A percentile compares a stretch with the other conserved stretches of the same genome.
These are phyloP conservation scores for Dysphania ambrosioides DNA, from an alignment of 148 eudicot genomes.

Conservation along the genomic window DNA sequence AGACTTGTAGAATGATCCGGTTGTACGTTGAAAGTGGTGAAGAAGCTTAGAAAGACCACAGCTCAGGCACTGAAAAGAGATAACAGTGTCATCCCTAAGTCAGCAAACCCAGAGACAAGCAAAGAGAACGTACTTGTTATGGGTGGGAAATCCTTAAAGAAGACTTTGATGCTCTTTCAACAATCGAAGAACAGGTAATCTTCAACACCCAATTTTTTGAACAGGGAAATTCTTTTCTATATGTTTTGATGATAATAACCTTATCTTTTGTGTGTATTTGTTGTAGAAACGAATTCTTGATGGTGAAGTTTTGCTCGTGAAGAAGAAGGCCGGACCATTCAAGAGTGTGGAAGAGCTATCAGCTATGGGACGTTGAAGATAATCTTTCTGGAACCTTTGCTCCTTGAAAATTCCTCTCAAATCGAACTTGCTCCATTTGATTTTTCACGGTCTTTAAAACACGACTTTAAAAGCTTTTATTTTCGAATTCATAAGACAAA, in stretches of 20 bases:
- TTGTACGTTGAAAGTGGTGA: neutral
- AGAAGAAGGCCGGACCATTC: neutral
- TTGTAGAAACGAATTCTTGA: too few species aligned
- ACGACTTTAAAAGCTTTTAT: too few species aligned
- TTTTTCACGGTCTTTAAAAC: too few species aligned
- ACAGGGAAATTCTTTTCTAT: too few species aligned
- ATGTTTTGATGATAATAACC: too few species aligned
- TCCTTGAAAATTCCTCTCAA: neutral
- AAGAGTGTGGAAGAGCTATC: neutral
- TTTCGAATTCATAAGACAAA: too few species aligned
- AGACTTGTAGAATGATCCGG: neutral
- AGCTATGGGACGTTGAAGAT: conserved; percentile 3
- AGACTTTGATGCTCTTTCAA: conserved; percentile 7
- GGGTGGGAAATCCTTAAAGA: neutral
- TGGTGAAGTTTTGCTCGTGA: neutral
- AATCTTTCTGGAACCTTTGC: neutral
- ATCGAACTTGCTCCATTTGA: too few species aligned
- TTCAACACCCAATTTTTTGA: neutral
- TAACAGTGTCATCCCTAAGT: neutral
- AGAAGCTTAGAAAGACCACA: neutral
- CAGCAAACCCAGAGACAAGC: neutral
- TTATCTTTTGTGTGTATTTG: too few species aligned
- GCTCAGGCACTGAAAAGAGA: neutral
- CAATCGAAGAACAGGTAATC: neutral
- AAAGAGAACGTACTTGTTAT: neutral